Evolutionary conservation across 441 rosid species (phyloP).

Genomic region (Brassica balearica): DNA sequence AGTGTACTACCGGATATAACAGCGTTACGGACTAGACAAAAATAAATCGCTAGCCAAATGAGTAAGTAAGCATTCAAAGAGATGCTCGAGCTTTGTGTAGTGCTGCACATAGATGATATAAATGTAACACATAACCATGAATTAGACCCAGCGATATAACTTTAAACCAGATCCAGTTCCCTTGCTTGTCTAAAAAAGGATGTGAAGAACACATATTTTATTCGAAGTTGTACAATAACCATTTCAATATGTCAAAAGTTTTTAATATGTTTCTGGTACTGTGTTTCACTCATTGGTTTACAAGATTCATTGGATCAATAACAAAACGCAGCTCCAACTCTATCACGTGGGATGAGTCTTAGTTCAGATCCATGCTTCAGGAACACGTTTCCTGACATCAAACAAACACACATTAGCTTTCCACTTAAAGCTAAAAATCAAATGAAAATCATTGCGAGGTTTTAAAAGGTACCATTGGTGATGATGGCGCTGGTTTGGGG

Average conservation of each 20-base stretch:
- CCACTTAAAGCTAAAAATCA: neutral
- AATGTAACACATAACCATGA: neutral
- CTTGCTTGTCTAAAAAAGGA: neutral
- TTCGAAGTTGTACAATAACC: slow-evolving; percentile 24
- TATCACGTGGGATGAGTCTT: slow-evolving; percentile 91
- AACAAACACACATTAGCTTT: slow-evolving; percentile 44
- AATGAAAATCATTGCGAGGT: neutral
- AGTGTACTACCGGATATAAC: neutral
- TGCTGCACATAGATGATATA: neutral
- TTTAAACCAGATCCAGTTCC: neutral
- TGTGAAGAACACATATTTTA: slow-evolving; percentile 29
- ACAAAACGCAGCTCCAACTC: slow-evolving; percentile 72
- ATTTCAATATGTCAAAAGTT: slow-evolving; percentile 4
- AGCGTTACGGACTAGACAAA: neutral
- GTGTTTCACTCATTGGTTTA: slow-evolving; percentile 15
- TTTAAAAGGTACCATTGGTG: slow-evolving; percentile 69
- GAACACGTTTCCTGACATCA: slow-evolving; percentile 80
- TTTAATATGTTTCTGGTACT: neutral
- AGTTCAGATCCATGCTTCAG: slow-evolving; percentile 96
- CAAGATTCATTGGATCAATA: slow-evolving; percentile 26
- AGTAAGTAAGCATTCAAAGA: neutral
- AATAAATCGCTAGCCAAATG: neutral
- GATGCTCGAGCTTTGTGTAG: neutral
- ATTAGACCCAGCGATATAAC: neutral
- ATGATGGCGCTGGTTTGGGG: slow-evolving; percentile 99